phyloP scores from a whole-genome alignment of 2,329 filamentous ascomycete genomes.

The Torrubiellomyces zombiae region DNA sequence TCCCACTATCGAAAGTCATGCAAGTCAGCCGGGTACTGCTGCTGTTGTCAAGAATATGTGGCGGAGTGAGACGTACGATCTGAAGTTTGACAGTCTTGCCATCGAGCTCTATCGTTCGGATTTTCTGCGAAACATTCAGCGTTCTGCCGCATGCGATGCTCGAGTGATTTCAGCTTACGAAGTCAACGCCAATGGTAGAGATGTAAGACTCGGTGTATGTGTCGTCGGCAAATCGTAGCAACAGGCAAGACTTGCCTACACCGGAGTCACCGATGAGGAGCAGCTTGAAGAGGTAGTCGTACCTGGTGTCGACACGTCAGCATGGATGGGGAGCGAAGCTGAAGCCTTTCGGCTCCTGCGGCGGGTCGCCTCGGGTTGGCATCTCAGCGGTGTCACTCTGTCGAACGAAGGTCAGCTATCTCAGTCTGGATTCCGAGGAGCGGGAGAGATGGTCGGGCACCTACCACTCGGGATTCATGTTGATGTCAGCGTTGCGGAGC shows the following conservation, averaged over 20 bases:
- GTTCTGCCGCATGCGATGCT: conserved; percentile 3
- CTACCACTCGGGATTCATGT: conserved; percentile 88
- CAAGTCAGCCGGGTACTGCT: neutral
- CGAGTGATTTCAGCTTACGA: conserved; percentile 45
- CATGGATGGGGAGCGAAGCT: too few species aligned
- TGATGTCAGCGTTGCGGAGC: too few species aligned
- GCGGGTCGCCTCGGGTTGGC: too few species aligned
- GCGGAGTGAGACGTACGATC: conserved; percentile 53
- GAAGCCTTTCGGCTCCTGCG: too few species aligned
- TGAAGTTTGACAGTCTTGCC: conserved; percentile 99
- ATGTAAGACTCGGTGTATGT: conserved; percentile 99
- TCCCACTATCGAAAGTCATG: conserved; percentile 56
- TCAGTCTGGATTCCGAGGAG: conserved; percentile 7
- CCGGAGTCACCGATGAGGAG: conserved; percentile 99
- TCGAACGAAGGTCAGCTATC: conserved; percentile 3
- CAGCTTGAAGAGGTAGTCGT: conserved; percentile 99
- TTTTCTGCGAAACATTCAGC: conserved; percentile 52
- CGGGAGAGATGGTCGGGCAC: conserved; percentile 22
- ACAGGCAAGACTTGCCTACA: conserved; percentile 98
- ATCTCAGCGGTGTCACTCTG: conserved; percentile 3
- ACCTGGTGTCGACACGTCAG: conserved; percentile 42
- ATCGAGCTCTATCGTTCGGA: conserved; percentile 97
- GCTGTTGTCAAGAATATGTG: conserved; percentile 1
- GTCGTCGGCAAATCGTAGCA: conserved; percentile 94
- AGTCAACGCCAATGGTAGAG: conserved; percentile 98